phyloP scores from a whole-genome alignment of 768 basidiomycete species.

The Jaapia argillacea region DNA sequence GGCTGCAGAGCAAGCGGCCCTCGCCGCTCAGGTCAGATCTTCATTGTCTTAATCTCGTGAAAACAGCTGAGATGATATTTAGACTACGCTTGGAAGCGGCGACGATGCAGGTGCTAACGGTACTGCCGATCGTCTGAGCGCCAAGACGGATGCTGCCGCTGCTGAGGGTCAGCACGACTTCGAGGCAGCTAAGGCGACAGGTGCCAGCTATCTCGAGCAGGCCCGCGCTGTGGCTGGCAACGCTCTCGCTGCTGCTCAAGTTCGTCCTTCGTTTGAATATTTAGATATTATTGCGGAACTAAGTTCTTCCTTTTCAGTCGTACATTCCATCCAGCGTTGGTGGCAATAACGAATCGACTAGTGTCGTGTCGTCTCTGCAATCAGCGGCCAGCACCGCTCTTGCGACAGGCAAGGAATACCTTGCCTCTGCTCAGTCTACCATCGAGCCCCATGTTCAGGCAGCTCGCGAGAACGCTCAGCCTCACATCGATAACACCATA shows the following conservation, averaged over 20 bases:
- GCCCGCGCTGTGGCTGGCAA: constrained; percentile 37
- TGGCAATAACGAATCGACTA: constrained; percentile 4
- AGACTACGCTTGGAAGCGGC: constrained; percentile 11
- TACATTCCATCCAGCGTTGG: constrained; percentile 9
- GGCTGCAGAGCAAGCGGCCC: constrained; percentile 42
- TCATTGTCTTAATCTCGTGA: not conserved
- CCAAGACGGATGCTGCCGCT: constrained; percentile 42
- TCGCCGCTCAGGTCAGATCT: constrained; percentile 34
- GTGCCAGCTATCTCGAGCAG: constrained; percentile 42
- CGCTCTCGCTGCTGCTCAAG: constrained; percentile 37
- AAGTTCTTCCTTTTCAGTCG: constrained; percentile 8
- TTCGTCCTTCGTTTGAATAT: constrained; percentile 9
- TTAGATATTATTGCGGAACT: not conserved
- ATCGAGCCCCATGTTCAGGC: constrained; percentile 18
- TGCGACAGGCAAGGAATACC: constrained; percentile 20
- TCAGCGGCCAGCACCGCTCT: constrained; percentile 20
- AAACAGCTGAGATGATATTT: not conserved
- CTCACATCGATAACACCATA: constrained; percentile 17
- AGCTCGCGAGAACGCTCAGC: constrained; percentile 20
- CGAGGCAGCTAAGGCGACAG: constrained; percentile 32
- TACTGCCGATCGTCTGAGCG: constrained; percentile 10
- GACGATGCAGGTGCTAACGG: constrained; percentile 20
- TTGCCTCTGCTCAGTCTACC: constrained; percentile 21
- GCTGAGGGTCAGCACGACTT: constrained; percentile 45
- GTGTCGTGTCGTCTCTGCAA: constrained; percentile 22